A percentile compares a stretch with the other conserved stretches of the same genome.
Evolutionary conservation across 2,329 filamentous ascomycete species (phyloP).

Genomic region (Aspergillus quadricinctus): DNA sequence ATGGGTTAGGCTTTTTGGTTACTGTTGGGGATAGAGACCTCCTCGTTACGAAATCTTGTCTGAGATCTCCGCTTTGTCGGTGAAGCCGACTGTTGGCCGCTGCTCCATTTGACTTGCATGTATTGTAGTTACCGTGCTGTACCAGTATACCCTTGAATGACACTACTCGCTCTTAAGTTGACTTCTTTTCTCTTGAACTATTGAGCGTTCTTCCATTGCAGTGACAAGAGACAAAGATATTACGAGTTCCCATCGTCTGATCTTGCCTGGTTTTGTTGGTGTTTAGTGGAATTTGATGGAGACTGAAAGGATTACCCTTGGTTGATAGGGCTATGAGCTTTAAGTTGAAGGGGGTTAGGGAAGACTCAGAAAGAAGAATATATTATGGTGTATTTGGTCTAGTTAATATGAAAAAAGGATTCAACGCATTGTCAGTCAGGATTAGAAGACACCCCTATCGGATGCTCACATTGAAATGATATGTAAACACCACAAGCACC

Average conservation of each 20-base stretch:
- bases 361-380: background rate
- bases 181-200: background rate
- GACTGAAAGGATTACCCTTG: background rate
- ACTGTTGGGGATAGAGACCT: background rate
- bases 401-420: background rate
- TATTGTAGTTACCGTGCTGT: constrained; percentile 18
- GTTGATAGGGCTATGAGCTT: background rate
- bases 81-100: background rate
- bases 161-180: constrained; percentile 5
- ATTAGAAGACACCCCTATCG: background rate
- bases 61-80: background rate
- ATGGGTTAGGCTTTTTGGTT: background rate
- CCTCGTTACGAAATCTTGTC: background rate
- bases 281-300: background rate
- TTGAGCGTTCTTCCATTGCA: background rate
- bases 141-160: constrained; percentile 27
- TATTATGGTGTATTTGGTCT: background rate
- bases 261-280: background rate
- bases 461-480: no score
- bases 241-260: background rate
- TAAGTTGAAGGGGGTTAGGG: background rate
- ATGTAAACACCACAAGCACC: no score
- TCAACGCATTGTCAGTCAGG: background rate
- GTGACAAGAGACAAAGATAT: background rate
- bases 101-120: constrained; percentile 10